Evolutionary conservation across 2,329 filamentous ascomycete species (phyloP).

Genomic region (Aspergillus tubingensis): DNA sequence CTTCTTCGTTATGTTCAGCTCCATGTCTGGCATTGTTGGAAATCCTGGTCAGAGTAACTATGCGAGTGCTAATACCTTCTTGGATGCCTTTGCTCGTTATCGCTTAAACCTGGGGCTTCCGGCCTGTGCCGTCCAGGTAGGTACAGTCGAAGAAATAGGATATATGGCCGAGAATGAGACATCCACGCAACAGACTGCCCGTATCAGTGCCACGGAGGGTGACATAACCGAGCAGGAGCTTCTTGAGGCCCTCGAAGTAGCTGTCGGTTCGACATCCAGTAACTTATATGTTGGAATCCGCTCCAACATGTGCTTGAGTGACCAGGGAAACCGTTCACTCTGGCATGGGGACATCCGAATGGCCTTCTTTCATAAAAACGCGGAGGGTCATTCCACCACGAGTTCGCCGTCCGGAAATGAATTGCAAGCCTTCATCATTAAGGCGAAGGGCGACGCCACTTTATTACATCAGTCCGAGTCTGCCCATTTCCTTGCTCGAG

Average conservation of each 20-base stretch:
- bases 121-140: conserved; percentile 23
- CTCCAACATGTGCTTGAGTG: too few relatives aligned
- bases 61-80: conserved; percentile 40
- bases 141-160: conserved; percentile 24
- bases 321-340: too few relatives aligned
- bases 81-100: conserved; percentile 32
- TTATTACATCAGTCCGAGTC: not conserved
- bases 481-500: conserved; percentile 15
- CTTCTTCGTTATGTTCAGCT: conserved; percentile 48
- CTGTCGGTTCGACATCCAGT: not conserved
- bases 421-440: not conserved
- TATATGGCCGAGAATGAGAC: too few relatives aligned
- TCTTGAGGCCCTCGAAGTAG: too few relatives aligned
- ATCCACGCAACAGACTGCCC: too few relatives aligned
- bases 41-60: conserved; percentile 38
- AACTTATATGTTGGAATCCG: too few relatives aligned
- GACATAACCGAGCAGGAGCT: too few relatives aligned
- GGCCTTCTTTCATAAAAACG: conserved; percentile 6
- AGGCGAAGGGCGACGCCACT: not conserved
- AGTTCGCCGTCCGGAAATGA: too few relatives aligned
- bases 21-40: conserved; percentile 35
- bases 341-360: not conserved
- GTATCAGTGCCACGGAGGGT: too few relatives aligned
- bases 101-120: conserved; percentile 22
- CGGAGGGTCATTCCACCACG: too few relatives aligned